Evolutionary conservation across 495 filamentous ascomycete species (phyloP), one percentile per base, ranked within the genome.

Genomic region (Niebla homalea): DNA sequence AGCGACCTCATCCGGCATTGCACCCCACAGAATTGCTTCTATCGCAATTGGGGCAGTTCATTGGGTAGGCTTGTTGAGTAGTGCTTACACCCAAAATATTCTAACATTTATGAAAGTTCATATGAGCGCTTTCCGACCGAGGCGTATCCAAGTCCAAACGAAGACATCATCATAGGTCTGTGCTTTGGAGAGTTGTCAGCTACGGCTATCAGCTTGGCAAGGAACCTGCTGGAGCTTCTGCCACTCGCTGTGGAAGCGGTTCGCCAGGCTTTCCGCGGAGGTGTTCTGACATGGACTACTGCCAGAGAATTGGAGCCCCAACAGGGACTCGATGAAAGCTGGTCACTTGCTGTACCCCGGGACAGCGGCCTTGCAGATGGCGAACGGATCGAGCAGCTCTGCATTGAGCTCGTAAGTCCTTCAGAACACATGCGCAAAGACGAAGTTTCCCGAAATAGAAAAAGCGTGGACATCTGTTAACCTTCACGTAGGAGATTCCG

Each of bases 151-250:
- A 19, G 15, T 19, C 22, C 48, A 8, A n/a, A 20, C 4, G 23
- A 36, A n/a, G 16, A 48, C 4, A 52, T 42, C 41, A 35, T 54
- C 16, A 41, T 38, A 23, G 81, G 79, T 65, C 73, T 86, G 22
- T 89, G 84, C 68, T 87, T 82, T 21, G 82, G 82, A 25, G 70
- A 86, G 23, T 73, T 89, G 55, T 80, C 85, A 10, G 81, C 81
- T 22, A 69, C 82, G 15, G 86, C 81, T 18, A 77, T 90, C 16
- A 79, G 81, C 32, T 80, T 73, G 22, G 75, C 84, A 4, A 75
- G 69, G 14, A 83, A 80, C 3, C 65, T 88, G n/a, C 74, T 79
- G 11, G 72, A 83, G 19, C 68, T 93, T 4, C 67, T 89, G 8
- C 73, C 75, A 5, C 68, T 83, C 23, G 84, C 78, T 37, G 75